These are phyloP conservation scores for Nannochloropsis gaditana DNA, from an alignment of 108 stramenopile genomes.

Conservation along the genomic window DNA sequence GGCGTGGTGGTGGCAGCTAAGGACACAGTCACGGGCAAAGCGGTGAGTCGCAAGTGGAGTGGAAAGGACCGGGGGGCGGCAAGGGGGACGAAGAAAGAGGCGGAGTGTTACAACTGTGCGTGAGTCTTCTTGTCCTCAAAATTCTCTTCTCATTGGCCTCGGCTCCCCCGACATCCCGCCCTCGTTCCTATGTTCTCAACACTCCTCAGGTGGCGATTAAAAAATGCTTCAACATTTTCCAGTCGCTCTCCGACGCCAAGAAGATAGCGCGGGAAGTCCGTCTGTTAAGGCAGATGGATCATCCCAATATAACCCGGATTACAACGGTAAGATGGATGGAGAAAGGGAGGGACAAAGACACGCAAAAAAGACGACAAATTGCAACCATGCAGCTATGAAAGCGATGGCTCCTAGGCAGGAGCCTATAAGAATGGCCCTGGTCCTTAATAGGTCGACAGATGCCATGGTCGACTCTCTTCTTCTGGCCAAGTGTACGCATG, in stretches of 20 bases:
- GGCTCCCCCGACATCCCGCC: neutral
- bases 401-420: too few relatives aligned
- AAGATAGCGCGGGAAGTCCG: constrained; percentile 61
- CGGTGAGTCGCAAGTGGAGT: neutral
- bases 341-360: neutral
- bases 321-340: neutral
- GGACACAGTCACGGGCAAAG: neutral
- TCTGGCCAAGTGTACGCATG: too few relatives aligned
- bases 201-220: constrained; percentile 58
- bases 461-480: too few relatives aligned
- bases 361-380: neutral
- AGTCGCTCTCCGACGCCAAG: constrained; percentile 29
- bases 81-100: neutral
- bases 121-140: neutral
- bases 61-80: too few relatives aligned
- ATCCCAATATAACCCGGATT: constrained; percentile 32
- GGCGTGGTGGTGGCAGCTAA: constrained; percentile 12
- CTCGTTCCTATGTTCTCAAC: neutral
- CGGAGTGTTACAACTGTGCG: neutral
- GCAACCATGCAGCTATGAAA: neutral
- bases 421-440: too few relatives aligned
- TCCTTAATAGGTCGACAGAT: too few relatives aligned
- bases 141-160: neutral
- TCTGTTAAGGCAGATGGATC: constrained; percentile 36
- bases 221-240: constrained; percentile 50